Conservation (phyloP, 768 basidiomycete genomes). For the Gymnopilus junonius region DNA sequence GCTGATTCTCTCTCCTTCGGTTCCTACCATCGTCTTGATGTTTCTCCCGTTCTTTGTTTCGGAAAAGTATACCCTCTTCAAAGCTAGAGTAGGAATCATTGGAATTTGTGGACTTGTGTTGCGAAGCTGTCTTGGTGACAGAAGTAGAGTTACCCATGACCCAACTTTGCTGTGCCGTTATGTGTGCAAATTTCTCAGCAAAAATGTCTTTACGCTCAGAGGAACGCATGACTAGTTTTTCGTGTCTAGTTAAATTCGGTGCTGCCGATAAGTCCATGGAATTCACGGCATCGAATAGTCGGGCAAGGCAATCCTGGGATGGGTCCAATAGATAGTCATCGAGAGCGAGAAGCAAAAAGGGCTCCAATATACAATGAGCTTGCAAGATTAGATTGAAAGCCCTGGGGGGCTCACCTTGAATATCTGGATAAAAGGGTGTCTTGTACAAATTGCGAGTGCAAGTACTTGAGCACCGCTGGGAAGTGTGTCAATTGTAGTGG, state of each 20-base stretch:
- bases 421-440: constrained; percentile 93
- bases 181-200: constrained; percentile 73
- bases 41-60: constrained; percentile 35
- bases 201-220: constrained; percentile 94
- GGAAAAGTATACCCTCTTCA: constrained; percentile 67
- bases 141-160: no score
- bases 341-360: constrained; percentile 89
- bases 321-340: constrained; percentile 94
- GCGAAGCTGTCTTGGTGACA: constrained; percentile 31
- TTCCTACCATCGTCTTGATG: constrained; percentile 39
- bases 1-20: constrained; percentile 34
- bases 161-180: constrained; percentile 32
- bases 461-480: constrained; percentile 90
- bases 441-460: constrained; percentile 92
- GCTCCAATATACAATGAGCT: constrained; percentile 48
- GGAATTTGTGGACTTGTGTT: constrained; percentile 57
- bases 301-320: constrained; percentile 87
- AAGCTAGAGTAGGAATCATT: constrained; percentile 69
- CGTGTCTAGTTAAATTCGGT: constrained; percentile 77
- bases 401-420: constrained; percentile 71
- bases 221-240: constrained; percentile 88
- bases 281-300: constrained; percentile 92
- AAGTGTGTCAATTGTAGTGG: background rate
- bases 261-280: constrained; percentile 84
- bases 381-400: background rate